Evolutionary conservation across 2,329 filamentous ascomycete genomes (phyloP).

Genomic region (Penicillium janthinellum): DNA sequence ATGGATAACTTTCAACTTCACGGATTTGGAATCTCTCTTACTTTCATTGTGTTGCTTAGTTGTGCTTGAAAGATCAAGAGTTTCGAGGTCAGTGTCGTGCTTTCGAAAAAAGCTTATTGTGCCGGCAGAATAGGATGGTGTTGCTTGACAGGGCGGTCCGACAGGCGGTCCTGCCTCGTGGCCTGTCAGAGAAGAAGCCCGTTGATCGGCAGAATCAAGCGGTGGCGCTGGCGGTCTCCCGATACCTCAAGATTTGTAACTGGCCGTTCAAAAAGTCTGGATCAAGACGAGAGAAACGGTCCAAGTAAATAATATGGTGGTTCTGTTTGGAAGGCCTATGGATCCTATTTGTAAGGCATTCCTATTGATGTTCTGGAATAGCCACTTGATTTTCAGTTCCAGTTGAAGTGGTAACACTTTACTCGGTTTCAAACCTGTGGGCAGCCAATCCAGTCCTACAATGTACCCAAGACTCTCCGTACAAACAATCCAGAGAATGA

Average conservation of each 20-base stretch:
- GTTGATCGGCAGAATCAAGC: not conserved
- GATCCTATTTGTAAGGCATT: too few relatives aligned
- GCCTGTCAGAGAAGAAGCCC: not conserved
- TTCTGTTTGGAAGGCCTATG: too few relatives aligned
- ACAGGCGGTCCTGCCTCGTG: not conserved
- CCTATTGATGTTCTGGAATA: too few relatives aligned
- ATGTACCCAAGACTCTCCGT: not conserved
- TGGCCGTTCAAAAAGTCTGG: too few relatives aligned
- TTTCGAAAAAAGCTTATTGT: slow-evolving; percentile 28
- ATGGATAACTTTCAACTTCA: not conserved
- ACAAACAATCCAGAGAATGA: slow-evolving; percentile 5
- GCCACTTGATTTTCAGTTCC: too few relatives aligned
- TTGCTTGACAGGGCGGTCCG: not conserved
- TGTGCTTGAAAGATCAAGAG: not conserved
- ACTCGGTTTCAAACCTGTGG: too few relatives aligned
- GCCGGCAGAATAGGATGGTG: slow-evolving; percentile 18
- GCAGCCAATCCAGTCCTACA: not conserved
- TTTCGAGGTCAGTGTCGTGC: slow-evolving; percentile 4
- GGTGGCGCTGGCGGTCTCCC: not conserved
- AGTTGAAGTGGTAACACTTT: too few relatives aligned
- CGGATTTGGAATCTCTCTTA: slow-evolving; percentile 2
- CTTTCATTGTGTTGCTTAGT: slow-evolving; percentile 29
- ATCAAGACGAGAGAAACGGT: too few relatives aligned
- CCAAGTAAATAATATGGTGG: too few relatives aligned
- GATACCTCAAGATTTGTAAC: too few relatives aligned